Evolutionary conservation across 176 grass and related monocot species (phyloP), one percentile per base, ranked within the genome.

Genomic region (Eleusine coracana): DNA sequence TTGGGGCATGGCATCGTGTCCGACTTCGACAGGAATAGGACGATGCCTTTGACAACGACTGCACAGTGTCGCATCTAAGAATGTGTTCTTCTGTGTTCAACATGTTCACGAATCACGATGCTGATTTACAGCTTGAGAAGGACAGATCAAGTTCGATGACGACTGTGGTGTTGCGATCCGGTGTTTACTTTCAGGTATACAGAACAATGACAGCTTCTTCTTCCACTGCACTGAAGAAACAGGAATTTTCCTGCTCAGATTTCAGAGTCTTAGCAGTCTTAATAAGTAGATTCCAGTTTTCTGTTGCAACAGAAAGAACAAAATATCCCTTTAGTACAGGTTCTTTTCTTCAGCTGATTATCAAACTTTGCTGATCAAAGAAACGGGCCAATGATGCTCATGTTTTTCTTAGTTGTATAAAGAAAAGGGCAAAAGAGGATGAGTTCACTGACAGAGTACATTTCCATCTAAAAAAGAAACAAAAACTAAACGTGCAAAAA

Each of bases 301-400:
- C 23, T 72, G 45, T 27, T 42, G 46, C 7, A 58, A 10, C 62
- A 50, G 31, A 12, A 28, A 40, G 68, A 13, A 54, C 8, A 36
- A 15, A 1, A 17, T 45, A 1, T 11, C 3, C 44, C 71, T 64
- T 85, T 81, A 23, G 77, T 7, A 77, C 39, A 71, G 66, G 58
- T 82, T 82, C 83, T 72, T 89, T 85, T 49, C 83, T 66, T 77
- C 37, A 1, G 25, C 16, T 0, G 78, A 71, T 28, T 5, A 66
- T 27, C 23, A 20, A 8, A 49, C 37, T 48, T 8, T 29, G 21
- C 36, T 12, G 6, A 28, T 37, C 2, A 71, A 38, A 70, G 2
- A 61, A 60, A 74, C 28, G 5, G 9, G 2, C 15, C 17, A 52
- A 79, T 28, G 70, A 75, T 81, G 71, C 48, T 69, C 25, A 68